Percentiles rank a stretch among this genome's conserved stretches.
Evolutionary conservation across 2,329 filamentous ascomycete genomes (phyloP).

Genomic region (Balansia obtecta): DNA sequence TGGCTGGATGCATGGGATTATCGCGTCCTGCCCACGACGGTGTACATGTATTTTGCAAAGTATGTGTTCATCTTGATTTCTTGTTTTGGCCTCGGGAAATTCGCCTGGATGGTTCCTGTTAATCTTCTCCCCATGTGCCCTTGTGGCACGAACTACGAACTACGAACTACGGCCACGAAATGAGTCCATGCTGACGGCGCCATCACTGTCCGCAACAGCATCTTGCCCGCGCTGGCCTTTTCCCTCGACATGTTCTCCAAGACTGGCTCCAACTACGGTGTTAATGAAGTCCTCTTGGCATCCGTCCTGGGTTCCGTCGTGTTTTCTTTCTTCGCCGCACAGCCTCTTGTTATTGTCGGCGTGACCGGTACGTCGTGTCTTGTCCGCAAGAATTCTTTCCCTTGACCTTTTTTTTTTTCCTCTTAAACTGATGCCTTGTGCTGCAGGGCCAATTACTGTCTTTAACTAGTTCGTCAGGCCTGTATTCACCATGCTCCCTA

Average conservation of each 20-base stretch:
- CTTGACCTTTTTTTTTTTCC: neutral
- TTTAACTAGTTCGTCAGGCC: constrained; percentile 60
- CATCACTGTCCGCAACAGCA: constrained; percentile 35
- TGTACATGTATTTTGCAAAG: constrained; percentile 96
- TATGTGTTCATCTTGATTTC: constrained; percentile 25
- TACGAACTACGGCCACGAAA: too few species aligned
- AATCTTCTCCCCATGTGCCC: too few species aligned
- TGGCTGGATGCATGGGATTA: constrained; percentile 87
- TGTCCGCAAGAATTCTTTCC: too few species aligned
- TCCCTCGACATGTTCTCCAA: constrained; percentile 90
- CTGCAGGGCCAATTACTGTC: constrained; percentile 68
- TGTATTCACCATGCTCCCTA: neutral
- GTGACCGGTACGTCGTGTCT: constrained; percentile 49
- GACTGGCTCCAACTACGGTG: constrained; percentile 72
- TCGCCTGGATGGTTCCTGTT: neutral
- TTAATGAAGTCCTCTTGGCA: constrained; percentile 81
- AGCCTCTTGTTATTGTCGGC: constrained; percentile 82
- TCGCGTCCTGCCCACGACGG: constrained; percentile 70
- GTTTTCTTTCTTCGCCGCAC: constrained; percentile 66
- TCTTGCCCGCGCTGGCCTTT: constrained; percentile 77
- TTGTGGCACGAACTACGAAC: too few species aligned
- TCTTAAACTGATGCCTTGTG: neutral
- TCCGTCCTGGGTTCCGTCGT: constrained; percentile 75
- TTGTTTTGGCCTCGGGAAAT: neutral
- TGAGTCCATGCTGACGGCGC: too few species aligned